Percentiles rank a stretch among this genome's conserved stretches.
These are phyloP conservation scores for Sutorius eximius DNA, from an alignment of 1,284 basidiomycete species.

Conservation along the genomic window DNA sequence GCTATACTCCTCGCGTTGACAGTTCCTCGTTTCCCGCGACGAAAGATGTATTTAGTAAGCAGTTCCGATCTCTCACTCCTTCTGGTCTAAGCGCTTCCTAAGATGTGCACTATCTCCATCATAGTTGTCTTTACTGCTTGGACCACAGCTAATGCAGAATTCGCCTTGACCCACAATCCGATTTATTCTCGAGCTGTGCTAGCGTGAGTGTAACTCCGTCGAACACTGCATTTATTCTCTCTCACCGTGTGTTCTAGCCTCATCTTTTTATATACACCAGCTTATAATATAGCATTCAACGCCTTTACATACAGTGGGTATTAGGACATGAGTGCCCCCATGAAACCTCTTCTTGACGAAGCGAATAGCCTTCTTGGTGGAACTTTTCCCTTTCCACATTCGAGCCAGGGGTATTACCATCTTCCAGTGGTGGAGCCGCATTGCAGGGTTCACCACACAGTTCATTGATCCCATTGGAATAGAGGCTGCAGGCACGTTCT, in stretches of 20 bases:
- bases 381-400: constrained; percentile 26
- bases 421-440: constrained; percentile 15
- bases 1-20: constrained; percentile 4
- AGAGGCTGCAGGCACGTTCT: constrained; percentile 2
- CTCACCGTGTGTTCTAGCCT: constrained; percentile 6
- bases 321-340: neutral
- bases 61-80: too few species aligned
- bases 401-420: constrained; percentile 18
- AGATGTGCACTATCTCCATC: constrained; percentile 13
- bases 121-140: constrained; percentile 12
- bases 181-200: too few species aligned
- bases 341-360: neutral
- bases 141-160: constrained; percentile 14
- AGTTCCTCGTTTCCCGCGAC: constrained; percentile 15
- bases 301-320: neutral
- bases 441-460: constrained; percentile 6
- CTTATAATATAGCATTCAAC: constrained; percentile 1
- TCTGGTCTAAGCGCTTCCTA: neutral
- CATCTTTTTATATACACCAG: constrained; percentile 5
- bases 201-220: too few species aligned
- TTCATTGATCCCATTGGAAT: constrained; percentile 21
- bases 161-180: constrained; percentile 1
- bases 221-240: neutral
- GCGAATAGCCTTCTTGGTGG: constrained; percentile 14
- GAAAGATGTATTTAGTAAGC: constrained; percentile 16